These are phyloP conservation scores for Dendrocalamus latiflorus DNA, from an alignment of 202 grass and related monocot genomes.

Conservation along the genomic window DNA sequence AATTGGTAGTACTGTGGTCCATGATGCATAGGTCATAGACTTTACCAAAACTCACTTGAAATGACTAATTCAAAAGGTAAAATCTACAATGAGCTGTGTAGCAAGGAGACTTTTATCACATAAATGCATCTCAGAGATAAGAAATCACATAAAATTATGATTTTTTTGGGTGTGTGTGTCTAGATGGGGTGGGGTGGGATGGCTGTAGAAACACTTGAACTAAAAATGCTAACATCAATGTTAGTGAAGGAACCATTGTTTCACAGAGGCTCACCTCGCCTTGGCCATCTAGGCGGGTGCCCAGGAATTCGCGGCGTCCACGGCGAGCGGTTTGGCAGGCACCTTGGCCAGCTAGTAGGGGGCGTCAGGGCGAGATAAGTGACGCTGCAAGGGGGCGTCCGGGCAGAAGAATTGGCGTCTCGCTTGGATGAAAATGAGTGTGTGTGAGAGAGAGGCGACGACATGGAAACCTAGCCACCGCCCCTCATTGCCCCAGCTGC, in stretches of 20 bases:
- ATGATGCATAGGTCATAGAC: slow-evolving; percentile 4
- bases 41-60: slow-evolving; percentile 12
- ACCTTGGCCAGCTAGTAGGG: too few relatives aligned
- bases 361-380: too few relatives aligned
- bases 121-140: not conserved
- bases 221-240: not conserved
- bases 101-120: not conserved
- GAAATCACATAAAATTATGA: slow-evolving; percentile 2
- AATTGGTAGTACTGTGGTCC: slow-evolving; percentile 30
- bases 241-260: not conserved
- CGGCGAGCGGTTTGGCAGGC: too few relatives aligned
- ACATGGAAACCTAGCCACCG: too few relatives aligned
- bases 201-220: not conserved
- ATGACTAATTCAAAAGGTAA: not conserved
- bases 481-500: too few relatives aligned
- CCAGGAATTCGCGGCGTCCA: too few relatives aligned
- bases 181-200: not conserved
- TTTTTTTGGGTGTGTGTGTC: not conserved
- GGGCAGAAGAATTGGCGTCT: too few relatives aligned
- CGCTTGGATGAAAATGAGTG: too few relatives aligned
- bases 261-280: too few relatives aligned
- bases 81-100: slow-evolving; percentile 1
- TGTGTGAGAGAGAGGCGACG: too few relatives aligned
- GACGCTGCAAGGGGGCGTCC: too few relatives aligned
- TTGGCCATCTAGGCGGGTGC: too few relatives aligned